Conservation (phyloP, 2,329 filamentous ascomycete species). For the Acrocalymma vagum region DNA sequence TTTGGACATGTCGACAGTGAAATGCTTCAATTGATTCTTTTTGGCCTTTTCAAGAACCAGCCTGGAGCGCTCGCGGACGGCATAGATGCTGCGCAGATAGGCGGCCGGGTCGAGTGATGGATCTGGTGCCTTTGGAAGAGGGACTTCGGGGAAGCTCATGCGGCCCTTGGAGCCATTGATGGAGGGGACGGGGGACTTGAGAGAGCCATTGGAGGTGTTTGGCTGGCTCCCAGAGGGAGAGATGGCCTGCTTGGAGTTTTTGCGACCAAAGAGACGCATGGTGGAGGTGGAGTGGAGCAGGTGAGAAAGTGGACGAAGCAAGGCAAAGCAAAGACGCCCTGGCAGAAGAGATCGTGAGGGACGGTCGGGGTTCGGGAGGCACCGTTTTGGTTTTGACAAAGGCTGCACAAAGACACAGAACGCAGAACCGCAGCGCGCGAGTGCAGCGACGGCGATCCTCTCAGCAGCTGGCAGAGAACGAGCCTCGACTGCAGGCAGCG, state of each 20-base stretch:
- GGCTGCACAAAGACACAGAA: background rate
- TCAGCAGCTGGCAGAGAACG: constrained; percentile 18
- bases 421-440: constrained; percentile 20
- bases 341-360: constrained; percentile 3
- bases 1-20: constrained; percentile 86
- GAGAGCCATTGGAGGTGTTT: constrained; percentile 57
- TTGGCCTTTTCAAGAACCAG: constrained; percentile 80
- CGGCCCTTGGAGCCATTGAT: constrained; percentile 47
- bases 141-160: constrained; percentile 72
- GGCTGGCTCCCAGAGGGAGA: constrained; percentile 48
- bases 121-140: constrained; percentile 85
- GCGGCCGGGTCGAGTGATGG: constrained; percentile 86
- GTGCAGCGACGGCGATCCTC: constrained; percentile 26
- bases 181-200: constrained; percentile 59
- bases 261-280: constrained; percentile 64
- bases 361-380: constrained; percentile 7
- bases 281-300: constrained; percentile 17
- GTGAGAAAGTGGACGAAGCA: constrained; percentile 11
- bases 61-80: constrained; percentile 81
- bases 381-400: background rate
- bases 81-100: constrained; percentile 88
- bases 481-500: constrained; percentile 16
- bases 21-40: constrained; percentile 81
- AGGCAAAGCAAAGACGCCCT: background rate
- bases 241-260: constrained; percentile 52